These are phyloP conservation scores for Lanmaoa rubissima DNA, from an alignment of 768 basidiomycete species.

Conservation along the genomic window DNA sequence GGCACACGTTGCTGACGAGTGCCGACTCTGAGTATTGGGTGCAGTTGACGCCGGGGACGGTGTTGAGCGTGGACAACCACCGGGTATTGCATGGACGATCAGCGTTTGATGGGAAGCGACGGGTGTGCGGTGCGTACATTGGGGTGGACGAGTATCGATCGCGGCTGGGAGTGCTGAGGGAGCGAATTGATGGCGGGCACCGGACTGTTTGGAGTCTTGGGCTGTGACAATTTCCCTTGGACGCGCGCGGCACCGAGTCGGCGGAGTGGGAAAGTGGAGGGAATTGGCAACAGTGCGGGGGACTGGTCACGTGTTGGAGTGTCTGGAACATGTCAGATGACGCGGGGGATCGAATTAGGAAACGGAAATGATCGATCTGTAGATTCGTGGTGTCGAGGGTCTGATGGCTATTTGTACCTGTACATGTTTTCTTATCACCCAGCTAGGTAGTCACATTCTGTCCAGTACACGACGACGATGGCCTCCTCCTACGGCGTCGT, in stretches of 20 bases:
- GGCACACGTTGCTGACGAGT: slow-evolving; percentile 74
- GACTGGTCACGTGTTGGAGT: slow-evolving; percentile 13
- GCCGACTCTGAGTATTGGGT: slow-evolving; percentile 91
- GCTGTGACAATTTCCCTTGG: slow-evolving; percentile 36
- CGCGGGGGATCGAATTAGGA: slow-evolving; percentile 14
- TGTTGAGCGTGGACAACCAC: slow-evolving; percentile 92
- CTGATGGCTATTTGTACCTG: slow-evolving; percentile 22
- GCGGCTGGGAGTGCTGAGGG: slow-evolving; percentile 63
- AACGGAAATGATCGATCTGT: slow-evolving; percentile 10
- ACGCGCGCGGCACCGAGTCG: slow-evolving; percentile 17
- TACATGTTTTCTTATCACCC: slow-evolving; percentile 16
- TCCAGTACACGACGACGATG: slow-evolving; percentile 14
- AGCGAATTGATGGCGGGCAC: slow-evolving; percentile 43
- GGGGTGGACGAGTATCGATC: slow-evolving; percentile 89
- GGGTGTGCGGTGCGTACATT: slow-evolving; percentile 96
- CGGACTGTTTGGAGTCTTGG: slow-evolving; percentile 60
- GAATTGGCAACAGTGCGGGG: slow-evolving; percentile 27
- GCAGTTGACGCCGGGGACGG: slow-evolving; percentile 83
- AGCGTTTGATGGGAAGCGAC: slow-evolving; percentile 78
- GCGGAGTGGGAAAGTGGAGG: slow-evolving; percentile 12
- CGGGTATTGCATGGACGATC: slow-evolving; percentile 95
- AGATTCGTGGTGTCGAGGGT: slow-evolving; percentile 22
- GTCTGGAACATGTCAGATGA: slow-evolving; percentile 19
- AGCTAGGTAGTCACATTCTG: background rate
- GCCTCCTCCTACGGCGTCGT: slow-evolving; percentile 21